Conservation (phyloP, 2,329 filamentous ascomycete genomes). For the Furcasterigmium sp. region DNA sequence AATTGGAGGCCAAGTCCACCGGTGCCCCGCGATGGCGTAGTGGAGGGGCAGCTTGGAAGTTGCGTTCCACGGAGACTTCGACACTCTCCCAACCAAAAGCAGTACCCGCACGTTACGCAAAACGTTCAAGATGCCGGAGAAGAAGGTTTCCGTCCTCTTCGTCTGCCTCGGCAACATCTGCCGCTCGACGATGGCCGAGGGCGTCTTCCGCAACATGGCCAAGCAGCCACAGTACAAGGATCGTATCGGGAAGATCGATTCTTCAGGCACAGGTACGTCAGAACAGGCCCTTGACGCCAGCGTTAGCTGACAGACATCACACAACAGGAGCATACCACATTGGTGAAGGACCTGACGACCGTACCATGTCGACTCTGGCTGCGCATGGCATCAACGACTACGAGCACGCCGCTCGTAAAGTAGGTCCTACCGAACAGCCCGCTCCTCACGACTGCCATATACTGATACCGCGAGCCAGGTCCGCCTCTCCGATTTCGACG, state of each 20-base stretch:
- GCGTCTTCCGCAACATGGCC: conserved; percentile 73
- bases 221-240: conserved; percentile 54
- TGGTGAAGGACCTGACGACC: conserved; percentile 69
- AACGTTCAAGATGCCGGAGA: conserved; percentile 26
- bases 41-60: too few species aligned
- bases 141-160: conserved; percentile 70
- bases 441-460: conserved; percentile 12
- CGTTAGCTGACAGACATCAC: too few species aligned
- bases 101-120: too few species aligned
- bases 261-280: conserved; percentile 68
- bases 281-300: neutral
- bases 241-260: conserved; percentile 68
- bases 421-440: conserved; percentile 28
- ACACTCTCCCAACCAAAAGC: too few species aligned
- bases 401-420: conserved; percentile 69
- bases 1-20: too few species aligned
- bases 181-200: conserved; percentile 91
- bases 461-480: conserved; percentile 33
- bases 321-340: conserved; percentile 70
- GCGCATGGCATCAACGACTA: conserved; percentile 74
- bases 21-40: too few species aligned
- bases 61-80: too few species aligned
- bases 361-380: conserved; percentile 75
- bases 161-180: conserved; percentile 98
- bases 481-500: conserved; percentile 64